Percentiles rank a stretch among this genome's conserved stretches.
These are phyloP conservation scores for Crithidia bombi DNA, from an alignment of 208 protist genomes.

Conservation along the genomic window DNA sequence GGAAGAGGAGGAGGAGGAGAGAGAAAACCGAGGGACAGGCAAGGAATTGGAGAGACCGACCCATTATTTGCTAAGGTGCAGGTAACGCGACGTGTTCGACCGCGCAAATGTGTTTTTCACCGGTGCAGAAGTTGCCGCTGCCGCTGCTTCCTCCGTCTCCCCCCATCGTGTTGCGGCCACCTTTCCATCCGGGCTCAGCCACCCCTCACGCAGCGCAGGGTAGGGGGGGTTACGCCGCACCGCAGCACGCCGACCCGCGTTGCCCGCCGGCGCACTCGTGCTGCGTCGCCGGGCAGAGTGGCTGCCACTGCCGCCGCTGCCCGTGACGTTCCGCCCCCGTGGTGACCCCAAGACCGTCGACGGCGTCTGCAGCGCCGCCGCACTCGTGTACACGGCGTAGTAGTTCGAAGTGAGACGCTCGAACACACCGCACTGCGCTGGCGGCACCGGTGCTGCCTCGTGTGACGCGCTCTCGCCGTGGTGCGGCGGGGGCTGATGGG, in stretches of 20 bases:
- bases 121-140: not conserved
- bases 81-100: constrained; percentile 15
- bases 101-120: constrained; percentile 3
- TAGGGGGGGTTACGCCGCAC: constrained; percentile 1
- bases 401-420: constrained; percentile 51
- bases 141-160: not conserved
- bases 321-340: not conserved
- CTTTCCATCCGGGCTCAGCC: constrained; percentile 12
- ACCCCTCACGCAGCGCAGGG: constrained; percentile 1
- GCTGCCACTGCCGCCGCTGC: not conserved
- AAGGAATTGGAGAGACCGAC: not conserved
- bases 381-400: constrained; percentile 32
- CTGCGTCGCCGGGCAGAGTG: constrained; percentile 9
- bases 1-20: no score
- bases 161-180: not conserved
- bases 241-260: not conserved
- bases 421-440: constrained; percentile 33
- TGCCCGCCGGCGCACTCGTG: constrained; percentile 17
- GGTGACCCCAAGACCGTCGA: not conserved
- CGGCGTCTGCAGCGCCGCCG: constrained; percentile 12
- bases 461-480: not conserved
- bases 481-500: not conserved
- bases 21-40: no score
- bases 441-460: not conserved
- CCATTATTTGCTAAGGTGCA: constrained; percentile 4